Evolutionary conservation across 176 grass and related monocot species (phyloP), one percentile per base, ranked within the genome.

Genomic region (Ananas comosus): DNA sequence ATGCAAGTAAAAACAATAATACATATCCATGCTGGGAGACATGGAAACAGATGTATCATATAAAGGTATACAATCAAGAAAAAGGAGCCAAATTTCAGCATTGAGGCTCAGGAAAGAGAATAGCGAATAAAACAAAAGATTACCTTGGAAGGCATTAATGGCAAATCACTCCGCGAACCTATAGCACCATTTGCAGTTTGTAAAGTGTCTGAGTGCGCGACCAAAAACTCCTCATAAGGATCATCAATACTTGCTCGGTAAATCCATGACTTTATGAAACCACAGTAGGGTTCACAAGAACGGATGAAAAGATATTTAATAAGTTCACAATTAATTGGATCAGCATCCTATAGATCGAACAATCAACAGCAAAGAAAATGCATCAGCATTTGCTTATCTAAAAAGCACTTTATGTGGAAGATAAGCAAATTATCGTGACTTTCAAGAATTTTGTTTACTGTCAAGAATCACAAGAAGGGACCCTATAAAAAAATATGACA

Each of bases 201-300:
- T 74, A 73, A 82, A 72, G 65, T 64, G 53, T 83, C 71, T 65
- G 53, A 72, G 66, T 80, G 69, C 29, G 64, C 66, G 67, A 84
- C 72, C 56, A 97, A 78, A 81, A 97, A 97, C 79, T 97, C 89
- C 52, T 85, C 84, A 72, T 90, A 90, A 75, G 94, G 94, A 70
- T 97, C 89, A 24, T 92, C 63, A 4, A 92, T 71, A 76, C 74
- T 83, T 68, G 82, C 86, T 68, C 59, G 86, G 78, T 92, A 97
- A 81, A 97, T 92, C 94, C 94, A 97, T 78, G 78, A 87, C 78
- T 90, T 97, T 71, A 97, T 90, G 75, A 97, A 97, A 48, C 83
- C 83, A 80, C 83, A 83, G 50, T 92, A 97, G 72, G 94, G 86
- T 57, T 97, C 84, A 75, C 87, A 97, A 65, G 94, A 87, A 33